Evolutionary conservation across 352 stramenopile species (phyloP).

Genomic region (Pythium scleroteichum): DNA sequence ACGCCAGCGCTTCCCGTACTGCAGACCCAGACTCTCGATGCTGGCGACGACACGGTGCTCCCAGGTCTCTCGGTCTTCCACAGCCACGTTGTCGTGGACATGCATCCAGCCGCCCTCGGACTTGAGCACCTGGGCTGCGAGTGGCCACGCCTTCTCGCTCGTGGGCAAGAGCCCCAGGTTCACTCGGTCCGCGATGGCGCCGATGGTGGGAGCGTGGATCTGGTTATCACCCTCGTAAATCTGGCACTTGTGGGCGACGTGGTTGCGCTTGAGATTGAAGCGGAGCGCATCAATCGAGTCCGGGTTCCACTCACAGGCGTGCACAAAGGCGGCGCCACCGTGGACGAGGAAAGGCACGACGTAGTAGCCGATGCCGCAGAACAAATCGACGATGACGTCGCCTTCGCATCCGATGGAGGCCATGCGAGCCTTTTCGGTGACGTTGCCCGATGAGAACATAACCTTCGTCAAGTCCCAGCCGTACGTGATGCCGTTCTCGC

Average conservation of each 20-base stretch:
- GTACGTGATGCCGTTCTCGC: conserved; percentile 94
- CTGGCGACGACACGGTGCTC: conserved; percentile 57
- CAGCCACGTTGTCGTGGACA: conserved; percentile 94
- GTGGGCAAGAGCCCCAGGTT: conserved; percentile 95
- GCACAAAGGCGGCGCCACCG: conserved; percentile 86
- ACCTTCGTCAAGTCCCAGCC: conserved; percentile 94
- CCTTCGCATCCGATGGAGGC: conserved; percentile 75
- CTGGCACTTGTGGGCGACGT: conserved; percentile 75
- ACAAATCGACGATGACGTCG: conserved; percentile 95
- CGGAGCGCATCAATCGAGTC: conserved; percentile 89
- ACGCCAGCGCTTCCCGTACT: conserved; percentile 58
- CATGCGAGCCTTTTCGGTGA: conserved; percentile 96
- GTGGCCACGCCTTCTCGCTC: conserved; percentile 92
- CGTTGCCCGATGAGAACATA: conserved; percentile 98
- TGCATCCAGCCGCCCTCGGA: conserved; percentile 91
- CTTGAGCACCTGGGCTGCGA: conserved; percentile 92
- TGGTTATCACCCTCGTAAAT: conserved; percentile 92
- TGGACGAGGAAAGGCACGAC: conserved; percentile 94
- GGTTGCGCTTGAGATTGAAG: conserved; percentile 93
- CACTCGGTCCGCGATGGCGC: conserved; percentile 89
- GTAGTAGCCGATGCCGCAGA: conserved; percentile 98
- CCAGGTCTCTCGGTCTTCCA: conserved; percentile 82
- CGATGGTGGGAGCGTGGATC: conserved; percentile 62
- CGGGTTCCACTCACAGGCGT: conserved; percentile 96
- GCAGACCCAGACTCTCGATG: conserved; percentile 46